Conservation (phyloP, 2,329 filamentous ascomycete species). For the Emergomyces africanus region DNA sequence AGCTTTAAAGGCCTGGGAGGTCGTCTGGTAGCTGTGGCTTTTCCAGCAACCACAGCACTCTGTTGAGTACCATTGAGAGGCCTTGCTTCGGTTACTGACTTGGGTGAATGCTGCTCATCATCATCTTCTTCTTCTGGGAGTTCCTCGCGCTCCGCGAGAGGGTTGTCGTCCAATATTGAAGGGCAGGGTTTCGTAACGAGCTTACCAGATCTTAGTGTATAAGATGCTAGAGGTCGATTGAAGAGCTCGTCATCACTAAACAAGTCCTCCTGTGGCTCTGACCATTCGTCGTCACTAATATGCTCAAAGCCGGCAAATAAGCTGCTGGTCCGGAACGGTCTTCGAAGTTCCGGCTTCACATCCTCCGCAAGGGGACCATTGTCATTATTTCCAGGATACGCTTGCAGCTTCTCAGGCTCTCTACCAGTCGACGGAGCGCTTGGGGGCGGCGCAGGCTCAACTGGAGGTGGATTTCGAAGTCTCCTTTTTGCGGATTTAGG, state of each 20-base stretch:
- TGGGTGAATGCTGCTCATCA: conserved; percentile 14
- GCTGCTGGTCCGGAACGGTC: conserved; percentile 65
- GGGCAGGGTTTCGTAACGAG: conserved; percentile 25
- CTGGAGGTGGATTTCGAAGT: conserved; percentile 15
- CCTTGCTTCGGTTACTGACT: neutral
- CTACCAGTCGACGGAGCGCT: conserved; percentile 11
- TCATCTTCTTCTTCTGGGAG: conserved; percentile 28
- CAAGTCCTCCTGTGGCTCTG: conserved; percentile 18
- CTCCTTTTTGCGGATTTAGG: conserved; percentile 21
- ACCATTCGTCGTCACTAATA: conserved; percentile 37
- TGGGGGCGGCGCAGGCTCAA: conserved; percentile 33
- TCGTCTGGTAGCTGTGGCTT: conserved; percentile 8
- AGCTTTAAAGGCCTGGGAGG: conserved; percentile 27
- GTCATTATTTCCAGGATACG: conserved; percentile 69
- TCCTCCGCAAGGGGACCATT: conserved; percentile 54
- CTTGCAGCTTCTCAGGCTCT: conserved; percentile 41
- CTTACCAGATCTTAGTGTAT: conserved; percentile 30
- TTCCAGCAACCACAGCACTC: conserved; percentile 7
- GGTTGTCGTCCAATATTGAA: conserved; percentile 21
- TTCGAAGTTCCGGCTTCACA: conserved; percentile 45
- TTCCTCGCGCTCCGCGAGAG: conserved; percentile 27
- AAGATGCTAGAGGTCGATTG: conserved; percentile 32
- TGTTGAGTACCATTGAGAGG: neutral
- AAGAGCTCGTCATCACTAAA: conserved; percentile 34
- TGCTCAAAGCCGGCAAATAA: conserved; percentile 78